Base-by-base conservation (phyloP, 2,329 filamentous ascomycete genomes). In the Claviceps monticola region DNA sequence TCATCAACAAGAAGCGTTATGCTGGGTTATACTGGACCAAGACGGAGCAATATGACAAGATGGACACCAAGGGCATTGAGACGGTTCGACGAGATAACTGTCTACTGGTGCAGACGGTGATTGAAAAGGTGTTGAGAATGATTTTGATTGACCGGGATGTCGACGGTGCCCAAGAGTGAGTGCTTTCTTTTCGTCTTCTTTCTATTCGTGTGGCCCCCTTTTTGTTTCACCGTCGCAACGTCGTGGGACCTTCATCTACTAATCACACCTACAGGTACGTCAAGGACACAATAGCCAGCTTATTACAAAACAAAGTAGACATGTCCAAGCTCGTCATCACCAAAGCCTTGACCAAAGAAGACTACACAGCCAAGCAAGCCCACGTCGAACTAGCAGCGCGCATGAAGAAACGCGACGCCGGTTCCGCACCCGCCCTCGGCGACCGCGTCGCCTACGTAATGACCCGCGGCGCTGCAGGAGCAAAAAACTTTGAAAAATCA, bases 1-100 rank as follows among this genome's bases (percentile, higher is more conserved):
- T 98, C 49, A 98, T 98, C 81, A 98, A 98, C 81, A 98, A 98
- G 75, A 98, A 98, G 74, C 86, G 93, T 56, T 98, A 98, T 62
- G 93, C 93, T 8, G 93, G 93, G n/a, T 71, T 98, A 36, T 97
- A 88, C 71, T 98, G 90, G 90, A 98, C 93, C 5, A 93, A 86
- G 58, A 81, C 91, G 0, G 80, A 91, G 43, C 96, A 95, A 68
- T 93, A 86, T 67, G 94, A 98, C 77, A 98, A 97, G 75, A 98
- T 98, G 94, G 93, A 98, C 68, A 97, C 88, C 54, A 98, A 98
- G 68, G 93, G 93, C 75, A 97, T 98, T 58, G 93, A 98, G 70
- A 98, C 93, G 3, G 94, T 98, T 46, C 84, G 93, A 59, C 79
- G 93, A 76, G 93, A 98, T 67, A 98, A 98, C 65, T 98, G 93